Evolutionary conservation across 2,329 filamentous ascomycete species (phyloP).

Genomic region (Aspergillus arachidicola): DNA sequence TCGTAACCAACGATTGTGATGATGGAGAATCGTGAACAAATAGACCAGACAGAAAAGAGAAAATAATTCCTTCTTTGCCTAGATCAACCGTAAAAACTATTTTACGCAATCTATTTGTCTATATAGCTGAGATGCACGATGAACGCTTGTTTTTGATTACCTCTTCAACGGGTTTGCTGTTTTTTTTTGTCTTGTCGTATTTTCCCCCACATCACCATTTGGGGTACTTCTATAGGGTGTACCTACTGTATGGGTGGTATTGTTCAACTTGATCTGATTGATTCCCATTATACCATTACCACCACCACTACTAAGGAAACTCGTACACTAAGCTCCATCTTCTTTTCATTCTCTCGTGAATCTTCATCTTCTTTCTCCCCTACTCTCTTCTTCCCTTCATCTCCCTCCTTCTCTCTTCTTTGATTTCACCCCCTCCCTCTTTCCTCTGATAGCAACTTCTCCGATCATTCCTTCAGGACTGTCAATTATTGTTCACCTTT

Average conservation of each 20-base stretch:
- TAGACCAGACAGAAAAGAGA: not conserved
- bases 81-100: not conserved
- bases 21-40: not conserved
- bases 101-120: not conserved
- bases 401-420: conserved; percentile 24
- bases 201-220: conserved; percentile 10
- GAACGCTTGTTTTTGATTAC: not conserved
- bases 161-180: not conserved
- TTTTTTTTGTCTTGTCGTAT: conserved; percentile 7
- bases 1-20: not conserved
- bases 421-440: conserved; percentile 24
- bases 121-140: not conserved
- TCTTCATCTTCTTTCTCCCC: conserved; percentile 18
- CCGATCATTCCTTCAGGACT: conserved; percentile 49
- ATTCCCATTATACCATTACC: conserved; percentile 5
- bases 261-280: not conserved
- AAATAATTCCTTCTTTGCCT: not conserved
- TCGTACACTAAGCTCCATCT: conserved; percentile 6
- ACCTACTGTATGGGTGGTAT: conserved; percentile 7
- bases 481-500: conserved; percentile 11
- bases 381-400: conserved; percentile 16
- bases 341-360: conserved; percentile 12
- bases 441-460: conserved; percentile 35
- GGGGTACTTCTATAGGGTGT: conserved; percentile 1
- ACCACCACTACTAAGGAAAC: not conserved